A percentile compares a stretch with the other conserved stretches of the same genome.
These are phyloP conservation scores for Plantago coronopus DNA, from an alignment of 305 asterid genomes.

Conservation along the genomic window DNA sequence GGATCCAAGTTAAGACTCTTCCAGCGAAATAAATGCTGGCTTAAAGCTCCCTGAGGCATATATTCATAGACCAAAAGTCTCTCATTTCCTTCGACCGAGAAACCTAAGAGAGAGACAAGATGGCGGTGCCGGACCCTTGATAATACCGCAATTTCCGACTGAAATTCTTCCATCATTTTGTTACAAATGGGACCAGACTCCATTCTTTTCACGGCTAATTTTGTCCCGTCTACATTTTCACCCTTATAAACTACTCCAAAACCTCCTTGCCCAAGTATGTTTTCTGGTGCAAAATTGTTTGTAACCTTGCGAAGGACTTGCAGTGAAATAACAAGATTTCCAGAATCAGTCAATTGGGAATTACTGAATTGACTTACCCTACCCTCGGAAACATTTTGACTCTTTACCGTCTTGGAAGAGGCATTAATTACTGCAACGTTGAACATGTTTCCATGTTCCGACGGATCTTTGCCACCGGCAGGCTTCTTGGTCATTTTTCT, in stretches of 20 bases:
- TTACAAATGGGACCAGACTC: conserved; percentile 42
- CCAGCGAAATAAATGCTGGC: conserved; percentile 76
- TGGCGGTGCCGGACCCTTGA: conserved; percentile 84
- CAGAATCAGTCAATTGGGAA: conserved; percentile 35
- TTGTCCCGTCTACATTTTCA: conserved; percentile 51
- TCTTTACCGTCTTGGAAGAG: conserved; percentile 24
- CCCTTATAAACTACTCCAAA: conserved; percentile 90
- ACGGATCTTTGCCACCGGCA: conserved; percentile 30
- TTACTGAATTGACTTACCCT: conserved; percentile 28
- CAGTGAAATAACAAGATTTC: conserved; percentile 45
- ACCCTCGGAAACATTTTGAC: conserved; percentile 24
- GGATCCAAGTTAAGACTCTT: conserved; percentile 53
- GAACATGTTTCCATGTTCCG: conserved; percentile 27
- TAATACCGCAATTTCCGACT: conserved; percentile 73
- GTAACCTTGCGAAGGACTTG: conserved; percentile 57
- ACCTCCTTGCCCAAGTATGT: conserved; percentile 88
- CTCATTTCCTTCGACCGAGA: conserved; percentile 61
- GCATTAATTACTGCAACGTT: conserved; percentile 39
- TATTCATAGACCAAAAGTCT: conserved; percentile 77
- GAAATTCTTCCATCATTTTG: conserved; percentile 72
- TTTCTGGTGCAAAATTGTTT: conserved; percentile 49
- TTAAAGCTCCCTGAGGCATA: conserved; percentile 80
- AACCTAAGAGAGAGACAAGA: conserved; percentile 75
- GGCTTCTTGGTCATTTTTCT: conserved; percentile 24
- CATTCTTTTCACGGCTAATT: conserved; percentile 85